Evolutionary conservation across 176 grass and related monocot species (phyloP).

Genomic region (Pharus latifolius): DNA sequence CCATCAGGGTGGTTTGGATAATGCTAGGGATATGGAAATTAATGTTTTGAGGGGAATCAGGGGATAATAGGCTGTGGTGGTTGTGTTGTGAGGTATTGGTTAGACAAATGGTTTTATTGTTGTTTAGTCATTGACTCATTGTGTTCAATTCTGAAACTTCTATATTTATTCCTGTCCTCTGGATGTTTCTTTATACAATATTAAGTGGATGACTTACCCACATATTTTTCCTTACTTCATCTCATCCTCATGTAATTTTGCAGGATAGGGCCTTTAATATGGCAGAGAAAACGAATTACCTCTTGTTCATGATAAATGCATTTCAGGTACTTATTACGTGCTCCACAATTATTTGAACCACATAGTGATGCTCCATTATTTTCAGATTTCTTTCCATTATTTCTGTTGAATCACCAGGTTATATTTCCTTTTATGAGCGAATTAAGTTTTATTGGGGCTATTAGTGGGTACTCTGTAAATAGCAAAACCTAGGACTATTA

Average conservation of each 20-base stretch:
- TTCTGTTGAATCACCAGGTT: neutral
- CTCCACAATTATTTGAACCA: neutral
- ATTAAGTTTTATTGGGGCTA: neutral
- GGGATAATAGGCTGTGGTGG: neutral
- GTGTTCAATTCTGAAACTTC: neutral
- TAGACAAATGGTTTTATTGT: neutral
- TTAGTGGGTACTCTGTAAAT: neutral
- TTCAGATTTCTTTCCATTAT: neutral
- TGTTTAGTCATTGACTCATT: neutral
- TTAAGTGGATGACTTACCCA: neutral
- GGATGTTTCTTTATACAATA: neutral
- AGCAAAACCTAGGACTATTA: conserved; percentile 1
- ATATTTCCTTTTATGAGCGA: neutral
- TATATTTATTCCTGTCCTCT: neutral
- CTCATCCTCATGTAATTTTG: conserved; percentile 13
- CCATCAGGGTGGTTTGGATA: too few relatives aligned
- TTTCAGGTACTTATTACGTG: conserved; percentile 60
- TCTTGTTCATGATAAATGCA: conserved; percentile 94
- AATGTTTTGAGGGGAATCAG: neutral
- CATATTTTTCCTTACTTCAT: neutral
- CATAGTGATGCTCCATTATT: neutral
- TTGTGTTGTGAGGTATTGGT: neutral
- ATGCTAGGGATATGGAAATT: too few relatives aligned
- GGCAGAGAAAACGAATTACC: conserved; percentile 93
- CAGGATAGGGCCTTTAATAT: conserved; percentile 64